Base-by-base conservation (phyloP, 495 filamentous ascomycete species). In the Sporormia fimetaria region DNA sequence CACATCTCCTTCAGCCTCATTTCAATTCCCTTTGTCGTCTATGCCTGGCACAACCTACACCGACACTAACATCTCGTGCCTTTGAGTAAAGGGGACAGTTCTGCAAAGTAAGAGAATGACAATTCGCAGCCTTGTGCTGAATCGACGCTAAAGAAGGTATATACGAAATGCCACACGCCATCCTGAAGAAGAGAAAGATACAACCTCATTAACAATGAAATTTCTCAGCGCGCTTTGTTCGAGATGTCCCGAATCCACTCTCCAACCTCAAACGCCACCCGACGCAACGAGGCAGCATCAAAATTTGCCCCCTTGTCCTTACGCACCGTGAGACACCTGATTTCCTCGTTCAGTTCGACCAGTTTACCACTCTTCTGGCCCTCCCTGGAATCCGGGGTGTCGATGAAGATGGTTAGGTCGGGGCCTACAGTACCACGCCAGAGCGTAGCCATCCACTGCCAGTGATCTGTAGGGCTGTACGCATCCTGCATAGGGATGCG, bases 401-500 rank as follows among this genome's bases (percentile, higher is more conserved):
- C 63, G 24, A 79, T 70, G 48, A 75, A 88, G 15, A 98, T 71
- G 0, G 85, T 93, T 44, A 95, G 67, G 62, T 98, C 90, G 0
- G 87, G 74, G 0, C 84, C 87, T 0, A 88, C 71, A 37, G 83
- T 81, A 1, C 83, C 81, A 1, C 87, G 78, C 88, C 88, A 98
- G 2, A 94, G 70, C 35, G 83, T 90, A 20, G 88, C 90, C 67
- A 88, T 84, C 90, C 90, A 95, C 61, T 94, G 86, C 90, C 90
- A 98, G 57, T 98, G 90, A 54, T 98, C 86, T 21, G 83, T 66
- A 0, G 83, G 78, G 1, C 73, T 71, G 57, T 93, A 94, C 2
- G 74, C 66, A 49, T 94, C 87, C 8, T 67, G 62, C 33, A 93
- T 81, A 6, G 80, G 80, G 8, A 87, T 74, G 11, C 67, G 63